phyloP scores from a whole-genome alignment of 1,284 basidiomycete species.

The Puccinia hordei region DNA sequence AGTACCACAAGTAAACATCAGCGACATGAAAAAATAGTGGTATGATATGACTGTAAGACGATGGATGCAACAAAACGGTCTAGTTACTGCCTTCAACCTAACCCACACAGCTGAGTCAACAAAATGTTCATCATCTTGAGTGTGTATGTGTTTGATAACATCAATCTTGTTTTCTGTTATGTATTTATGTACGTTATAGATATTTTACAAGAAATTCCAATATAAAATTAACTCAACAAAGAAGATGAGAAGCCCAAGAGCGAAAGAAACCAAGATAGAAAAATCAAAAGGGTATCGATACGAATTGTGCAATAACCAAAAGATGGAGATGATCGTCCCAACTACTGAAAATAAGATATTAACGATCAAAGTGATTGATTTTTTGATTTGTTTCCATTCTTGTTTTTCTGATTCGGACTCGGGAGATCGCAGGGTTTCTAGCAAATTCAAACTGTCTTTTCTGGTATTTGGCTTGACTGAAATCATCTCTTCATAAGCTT shows the following conservation, averaged over 20 bases:
- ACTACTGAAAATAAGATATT: slow-evolving; percentile 6
- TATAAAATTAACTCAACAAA: slow-evolving; percentile 12
- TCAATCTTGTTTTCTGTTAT: too few relatives aligned
- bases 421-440: not conserved
- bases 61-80: too few relatives aligned
- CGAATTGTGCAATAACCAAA: not conserved
- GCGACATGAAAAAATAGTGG: too few relatives aligned
- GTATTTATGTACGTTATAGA: too few relatives aligned
- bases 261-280: not conserved
- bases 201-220: slow-evolving; percentile 14
- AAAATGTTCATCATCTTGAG: too few relatives aligned
- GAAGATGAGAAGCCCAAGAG: not conserved
- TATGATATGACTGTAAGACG: too few relatives aligned
- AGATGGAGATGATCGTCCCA: slow-evolving; percentile 1
- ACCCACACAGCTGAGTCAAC: too few relatives aligned
- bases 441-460: not conserved
- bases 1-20: too few relatives aligned
- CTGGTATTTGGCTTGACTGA: not conserved
- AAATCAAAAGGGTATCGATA: slow-evolving; percentile 3
- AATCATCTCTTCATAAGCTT: slow-evolving; percentile 3
- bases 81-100: too few relatives aligned
- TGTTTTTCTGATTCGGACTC: not conserved
- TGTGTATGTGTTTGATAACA: too few relatives aligned
- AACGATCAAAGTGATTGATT: slow-evolving; percentile 5
- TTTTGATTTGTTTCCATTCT: slow-evolving; percentile 14